Conservation (phyloP, 1,284 basidiomycete genomes). For the Phenoliferia sp. region DNA sequence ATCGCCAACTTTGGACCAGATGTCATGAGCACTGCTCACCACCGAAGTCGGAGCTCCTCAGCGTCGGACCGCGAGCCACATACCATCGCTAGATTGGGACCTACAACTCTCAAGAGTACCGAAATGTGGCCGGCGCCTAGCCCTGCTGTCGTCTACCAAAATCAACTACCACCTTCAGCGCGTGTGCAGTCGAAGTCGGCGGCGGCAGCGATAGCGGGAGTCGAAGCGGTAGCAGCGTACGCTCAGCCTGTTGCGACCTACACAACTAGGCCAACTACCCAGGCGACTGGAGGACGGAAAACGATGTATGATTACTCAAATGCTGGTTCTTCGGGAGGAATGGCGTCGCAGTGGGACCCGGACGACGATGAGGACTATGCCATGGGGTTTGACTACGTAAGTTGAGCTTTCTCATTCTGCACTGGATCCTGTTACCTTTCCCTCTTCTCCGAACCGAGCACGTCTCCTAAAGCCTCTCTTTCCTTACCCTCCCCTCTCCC, state of each 20-base stretch:
- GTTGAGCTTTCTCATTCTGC: not conserved
- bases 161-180: conserved; percentile 29
- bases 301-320: conserved; percentile 40
- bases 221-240: not conserved
- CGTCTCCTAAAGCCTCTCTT: not conserved
- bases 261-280: not conserved
- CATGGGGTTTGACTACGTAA: conserved; percentile 30
- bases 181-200: conserved; percentile 2
- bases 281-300: conserved; percentile 11
- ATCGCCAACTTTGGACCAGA: conserved; percentile 20
- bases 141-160: conserved; percentile 60
- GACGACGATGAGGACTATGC: conserved; percentile 58
- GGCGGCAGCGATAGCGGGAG: not conserved
- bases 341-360: conserved; percentile 25
- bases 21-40: conserved; percentile 4
- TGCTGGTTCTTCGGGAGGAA: conserved; percentile 32
- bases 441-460: not conserved
- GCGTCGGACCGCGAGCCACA: conserved; percentile 28
- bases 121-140: conserved; percentile 45
- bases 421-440: not conserved
- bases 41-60: not conserved
- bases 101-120: conserved; percentile 81
- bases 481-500: not conserved
- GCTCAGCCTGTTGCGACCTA: conserved; percentile 13
- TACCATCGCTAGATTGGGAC: conserved; percentile 91